Conservation (phyloP, 2,329 filamentous ascomycete species). For the Neopestalotiopsis sp. region DNA sequence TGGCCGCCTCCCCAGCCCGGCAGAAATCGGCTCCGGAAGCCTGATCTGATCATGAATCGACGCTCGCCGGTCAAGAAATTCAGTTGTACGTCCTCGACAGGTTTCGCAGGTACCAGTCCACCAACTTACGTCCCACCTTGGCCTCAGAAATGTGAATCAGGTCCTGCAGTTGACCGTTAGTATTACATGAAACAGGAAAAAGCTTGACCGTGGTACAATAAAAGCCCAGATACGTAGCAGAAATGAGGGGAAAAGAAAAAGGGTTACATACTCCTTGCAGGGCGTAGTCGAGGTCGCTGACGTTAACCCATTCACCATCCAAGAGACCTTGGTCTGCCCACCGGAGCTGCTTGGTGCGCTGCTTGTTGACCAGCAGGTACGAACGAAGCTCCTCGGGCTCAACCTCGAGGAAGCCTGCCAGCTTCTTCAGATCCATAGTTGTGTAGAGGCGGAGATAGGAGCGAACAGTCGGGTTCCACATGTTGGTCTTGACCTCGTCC, state of each 20-base stretch:
- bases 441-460: constrained; percentile 99
- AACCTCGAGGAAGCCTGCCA: constrained; percentile 95
- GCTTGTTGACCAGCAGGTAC: constrained; percentile 97
- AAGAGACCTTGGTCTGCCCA: constrained; percentile 90
- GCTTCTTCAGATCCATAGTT: constrained; percentile 98
- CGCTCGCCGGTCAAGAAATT: constrained; percentile 20
- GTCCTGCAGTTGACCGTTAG: constrained; percentile 62
- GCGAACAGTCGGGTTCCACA: constrained; percentile 97
- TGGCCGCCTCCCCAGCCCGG: not conserved
- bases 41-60: not conserved
- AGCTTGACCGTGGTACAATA: constrained; percentile 30
- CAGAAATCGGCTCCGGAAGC: not conserved
- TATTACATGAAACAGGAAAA: constrained; percentile 26
- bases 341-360: constrained; percentile 94
- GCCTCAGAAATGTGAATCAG: constrained; percentile 98
- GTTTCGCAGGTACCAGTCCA: constrained; percentile 99
- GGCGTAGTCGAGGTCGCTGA: constrained; percentile 95
- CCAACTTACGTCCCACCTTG: constrained; percentile 95
- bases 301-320: constrained; percentile 91
- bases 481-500: constrained; percentile 99
- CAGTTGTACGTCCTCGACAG: constrained; percentile 89
- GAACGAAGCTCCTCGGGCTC: constrained; percentile 94
- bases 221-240: constrained; percentile 23
- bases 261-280: constrained; percentile 80
- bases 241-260: not conserved